A percentile compares a stretch with the other conserved stretches of the same genome.
phyloP scores from a whole-genome alignment of 202 grass and related monocot genomes.

The Musa balbisiana region DNA sequence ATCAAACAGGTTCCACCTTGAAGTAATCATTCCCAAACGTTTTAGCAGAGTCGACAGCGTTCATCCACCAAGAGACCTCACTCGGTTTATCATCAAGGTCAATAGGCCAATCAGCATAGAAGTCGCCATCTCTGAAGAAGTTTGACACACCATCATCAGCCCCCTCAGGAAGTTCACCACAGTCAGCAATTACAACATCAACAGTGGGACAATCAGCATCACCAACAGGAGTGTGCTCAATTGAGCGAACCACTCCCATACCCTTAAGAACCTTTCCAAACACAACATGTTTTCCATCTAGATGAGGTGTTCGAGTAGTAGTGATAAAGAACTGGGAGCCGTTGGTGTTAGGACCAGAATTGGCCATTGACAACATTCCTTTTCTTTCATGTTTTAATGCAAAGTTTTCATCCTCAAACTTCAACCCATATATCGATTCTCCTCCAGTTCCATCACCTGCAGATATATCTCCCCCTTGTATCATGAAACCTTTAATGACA shows the following conservation, averaged over 20 bases:
- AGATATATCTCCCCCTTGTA: conserved; percentile 96
- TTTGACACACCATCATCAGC: conserved; percentile 55
- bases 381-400: conserved; percentile 82
- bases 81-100: conserved; percentile 74
- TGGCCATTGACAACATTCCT: conserved; percentile 94
- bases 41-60: conserved; percentile 68
- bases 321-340: conserved; percentile 96
- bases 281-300: conserved; percentile 84
- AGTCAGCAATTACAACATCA: conserved; percentile 63
- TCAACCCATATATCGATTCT: conserved; percentile 79
- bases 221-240: conserved; percentile 64
- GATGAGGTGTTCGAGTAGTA: conserved; percentile 77
- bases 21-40: conserved; percentile 84
- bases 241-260: conserved; percentile 67
- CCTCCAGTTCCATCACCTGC: conserved; percentile 80
- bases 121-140: conserved; percentile 83
- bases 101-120: conserved; percentile 90
- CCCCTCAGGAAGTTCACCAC: conserved; percentile 77
- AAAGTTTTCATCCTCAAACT: conserved; percentile 93
- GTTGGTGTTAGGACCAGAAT: conserved; percentile 68
- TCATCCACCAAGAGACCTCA: conserved; percentile 88
- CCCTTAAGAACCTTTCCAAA: conserved; percentile 87
- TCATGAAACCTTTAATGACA: conserved; percentile 86
- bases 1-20: conserved; percentile 41
- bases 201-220: conserved; percentile 43